phyloP scores from a whole-genome alignment of 305 asterid genomes.

The Petunia hybrid region DNA sequence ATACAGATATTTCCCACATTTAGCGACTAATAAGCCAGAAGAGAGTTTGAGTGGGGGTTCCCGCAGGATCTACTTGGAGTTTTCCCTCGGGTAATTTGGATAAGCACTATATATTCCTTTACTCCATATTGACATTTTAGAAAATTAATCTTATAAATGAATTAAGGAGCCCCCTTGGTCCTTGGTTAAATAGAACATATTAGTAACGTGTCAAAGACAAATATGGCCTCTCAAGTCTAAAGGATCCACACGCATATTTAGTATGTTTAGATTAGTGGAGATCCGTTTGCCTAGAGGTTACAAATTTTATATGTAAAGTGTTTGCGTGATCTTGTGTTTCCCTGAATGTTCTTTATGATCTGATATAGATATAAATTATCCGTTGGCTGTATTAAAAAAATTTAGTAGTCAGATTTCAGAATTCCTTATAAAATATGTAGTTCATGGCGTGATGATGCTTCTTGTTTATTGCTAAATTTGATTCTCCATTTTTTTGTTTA shows the following conservation, averaged over 20 bases:
- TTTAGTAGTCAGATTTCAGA: background rate
- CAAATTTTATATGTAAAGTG: constrained; percentile 9
- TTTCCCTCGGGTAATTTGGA: constrained; percentile 77
- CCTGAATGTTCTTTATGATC: constrained; percentile 8
- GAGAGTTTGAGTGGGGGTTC: constrained; percentile 51
- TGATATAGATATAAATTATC: constrained; percentile 5
- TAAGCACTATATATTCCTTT: constrained; percentile 3
- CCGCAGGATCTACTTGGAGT: constrained; percentile 77
- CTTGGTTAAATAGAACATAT: background rate
- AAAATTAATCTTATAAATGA: constrained; percentile 9
- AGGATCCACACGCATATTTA: background rate
- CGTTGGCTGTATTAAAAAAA: background rate
- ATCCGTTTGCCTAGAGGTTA: constrained; percentile 10
- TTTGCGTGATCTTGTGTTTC: background rate
- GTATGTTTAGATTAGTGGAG: constrained; percentile 13
- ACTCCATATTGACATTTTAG: constrained; percentile 4
- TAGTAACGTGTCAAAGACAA: constrained; percentile 6
- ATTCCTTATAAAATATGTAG: constrained; percentile 2
- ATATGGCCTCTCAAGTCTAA: constrained; percentile 11
- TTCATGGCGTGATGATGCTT: constrained; percentile 22
- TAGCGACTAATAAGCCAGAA: constrained; percentile 52
- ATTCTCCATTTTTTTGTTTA: constrained; percentile 19
- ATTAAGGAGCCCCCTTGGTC: background rate
- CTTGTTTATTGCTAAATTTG: background rate
- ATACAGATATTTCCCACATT: constrained; percentile 60